Percentiles rank a stretch among this genome's conserved stretches.
Conservation (phyloP, 306 rosid genomes). For the Neltuma alba region DNA sequence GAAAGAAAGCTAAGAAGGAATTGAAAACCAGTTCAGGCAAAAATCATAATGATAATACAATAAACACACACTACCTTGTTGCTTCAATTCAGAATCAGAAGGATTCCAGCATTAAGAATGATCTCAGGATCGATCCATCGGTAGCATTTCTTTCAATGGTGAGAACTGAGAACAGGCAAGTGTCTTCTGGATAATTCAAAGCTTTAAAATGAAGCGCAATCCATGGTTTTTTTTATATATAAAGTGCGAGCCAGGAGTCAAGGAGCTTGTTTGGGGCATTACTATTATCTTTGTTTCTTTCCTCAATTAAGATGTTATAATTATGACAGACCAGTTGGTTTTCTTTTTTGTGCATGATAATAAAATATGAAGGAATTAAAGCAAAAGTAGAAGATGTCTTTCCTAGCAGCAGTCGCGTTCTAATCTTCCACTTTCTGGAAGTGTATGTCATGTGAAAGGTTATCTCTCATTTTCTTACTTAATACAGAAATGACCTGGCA, state of each 20-base stretch:
- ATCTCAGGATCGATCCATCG: not conserved
- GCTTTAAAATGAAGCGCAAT: not conserved
- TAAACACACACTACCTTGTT: not conserved
- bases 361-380: slow-evolving; percentile 23
- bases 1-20: not conserved
- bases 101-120: not conserved
- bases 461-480: not conserved
- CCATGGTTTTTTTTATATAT: not conserved
- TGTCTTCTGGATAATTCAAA: not conserved
- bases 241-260: slow-evolving; percentile 17
- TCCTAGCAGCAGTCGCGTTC: not conserved
- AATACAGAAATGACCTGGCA: not conserved
- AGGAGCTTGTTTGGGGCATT: slow-evolving; percentile 1
- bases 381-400: slow-evolving; percentile 17
- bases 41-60: not conserved
- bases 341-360: not conserved
- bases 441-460: slow-evolving; percentile 9
- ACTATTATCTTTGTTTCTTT: not conserved
- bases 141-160: not conserved
- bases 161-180: not conserved
- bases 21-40: not conserved
- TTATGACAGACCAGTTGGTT: slow-evolving; percentile 1
- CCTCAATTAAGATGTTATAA: slow-evolving; percentile 6
- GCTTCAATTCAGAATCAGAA: not conserved
- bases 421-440: slow-evolving; percentile 11